Evolutionary conservation across 1,139 yeast genomes (phyloP), one percentile per base, ranked within the genome.

Genomic region (Nakaseomyces uthaithaninus): DNA sequence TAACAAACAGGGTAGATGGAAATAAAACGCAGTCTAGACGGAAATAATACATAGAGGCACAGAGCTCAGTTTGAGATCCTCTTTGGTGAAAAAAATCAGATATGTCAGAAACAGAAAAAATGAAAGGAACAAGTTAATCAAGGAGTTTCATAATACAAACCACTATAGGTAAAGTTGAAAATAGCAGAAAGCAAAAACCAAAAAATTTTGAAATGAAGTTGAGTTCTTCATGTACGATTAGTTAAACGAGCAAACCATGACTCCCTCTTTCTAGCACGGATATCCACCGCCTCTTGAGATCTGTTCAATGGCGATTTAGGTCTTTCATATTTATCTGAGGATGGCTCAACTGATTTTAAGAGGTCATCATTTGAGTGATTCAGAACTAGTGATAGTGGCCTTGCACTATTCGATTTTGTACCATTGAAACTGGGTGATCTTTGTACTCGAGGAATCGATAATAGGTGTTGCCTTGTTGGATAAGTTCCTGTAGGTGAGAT

Each of bases 161-260:
- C 18, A 20, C 16, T 16, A 28, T 17, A 22, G 18, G 22, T 28
- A 10, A 28, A 17, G 18, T 6, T 28, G 15, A n/a, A n/a, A n/a
- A n/a, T n/a, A n/a, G n/a, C n/a, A n/a, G n/a, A n/a, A n/a, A n/a
- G n/a, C n/a, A n/a, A n/a, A n/a, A n/a, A n/a, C n/a, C n/a, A n/a
- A n/a, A n/a, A n/a, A n/a, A n/a, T n/a, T n/a, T n/a, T n/a, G n/a
- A n/a, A n/a, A n/a, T n/a, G n/a, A n/a, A n/a, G n/a, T n/a, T n/a
- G n/a, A n/a, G n/a, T n/a, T n/a, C 12, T 17, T 31, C 25, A 31
- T 10, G 24, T 31, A 7, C 28, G 38, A 36, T 59, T 55, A 28
- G 50, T 54, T 33, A 59, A 45, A 45, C 58, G 46, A 45, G 52
- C 52, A 40, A 58, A 55, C 63, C 62, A 59, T 17, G 59, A 52